Evolutionary conservation across 169 alveolate genomes (phyloP).

Genomic region (Plasmodium sp.): DNA sequence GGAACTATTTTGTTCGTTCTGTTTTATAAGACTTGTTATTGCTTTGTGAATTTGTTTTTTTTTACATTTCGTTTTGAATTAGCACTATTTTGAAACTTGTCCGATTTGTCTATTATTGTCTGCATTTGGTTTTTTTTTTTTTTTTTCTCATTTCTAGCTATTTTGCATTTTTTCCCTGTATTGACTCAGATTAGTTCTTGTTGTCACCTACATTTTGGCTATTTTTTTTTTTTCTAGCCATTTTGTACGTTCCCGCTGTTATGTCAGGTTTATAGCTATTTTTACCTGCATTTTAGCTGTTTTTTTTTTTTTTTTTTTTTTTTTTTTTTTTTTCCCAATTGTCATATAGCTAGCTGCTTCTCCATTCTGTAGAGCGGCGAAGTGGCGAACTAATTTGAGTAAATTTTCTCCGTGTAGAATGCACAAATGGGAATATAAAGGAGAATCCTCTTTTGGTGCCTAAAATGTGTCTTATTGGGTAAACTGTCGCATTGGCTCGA

Average conservation of each 20-base stretch:
- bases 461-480: too few relatives aligned
- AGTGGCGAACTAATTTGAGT: background rate
- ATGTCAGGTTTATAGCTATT: background rate
- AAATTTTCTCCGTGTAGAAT: background rate
- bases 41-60: background rate
- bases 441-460: too few relatives aligned
- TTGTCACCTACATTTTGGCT: background rate
- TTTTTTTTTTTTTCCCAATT: background rate
- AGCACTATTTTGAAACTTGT: background rate
- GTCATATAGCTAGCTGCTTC: background rate
- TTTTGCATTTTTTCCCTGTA: background rate
- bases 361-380: background rate
- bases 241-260: background rate
- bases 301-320: background rate
- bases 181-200: background rate
- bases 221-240: background rate
- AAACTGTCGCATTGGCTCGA: too few relatives aligned
- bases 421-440: too few relatives aligned
- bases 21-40: background rate
- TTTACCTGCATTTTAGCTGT: background rate
- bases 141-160: background rate
- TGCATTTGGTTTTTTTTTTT: background rate
- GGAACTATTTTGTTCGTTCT: background rate
- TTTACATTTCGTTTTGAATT: background rate
- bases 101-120: background rate